Evolutionary conservation across 345 rosid genomes (phyloP).

Genomic region (Kernera saxatilis): DNA sequence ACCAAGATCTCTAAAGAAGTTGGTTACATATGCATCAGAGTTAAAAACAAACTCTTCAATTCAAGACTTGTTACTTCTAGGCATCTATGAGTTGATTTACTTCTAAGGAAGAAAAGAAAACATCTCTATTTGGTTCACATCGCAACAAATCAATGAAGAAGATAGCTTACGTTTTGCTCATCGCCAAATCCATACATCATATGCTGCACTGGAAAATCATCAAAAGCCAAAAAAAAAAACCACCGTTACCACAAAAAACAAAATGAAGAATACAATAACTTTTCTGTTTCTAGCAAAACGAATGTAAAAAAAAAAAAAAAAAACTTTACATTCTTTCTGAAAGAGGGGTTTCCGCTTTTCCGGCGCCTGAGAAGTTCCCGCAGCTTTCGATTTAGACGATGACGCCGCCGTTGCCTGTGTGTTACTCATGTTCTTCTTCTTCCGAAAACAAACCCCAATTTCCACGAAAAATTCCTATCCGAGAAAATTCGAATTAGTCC

Average conservation of each 20-base stretch:
- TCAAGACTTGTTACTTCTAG: neutral
- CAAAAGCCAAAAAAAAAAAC: neutral
- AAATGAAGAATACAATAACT: neutral
- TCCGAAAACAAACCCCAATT: neutral
- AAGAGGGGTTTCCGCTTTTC: slow-evolving; percentile 86
- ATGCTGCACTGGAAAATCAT: slow-evolving; percentile 61
- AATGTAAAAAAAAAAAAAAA: neutral
- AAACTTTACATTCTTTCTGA: slow-evolving; percentile 71
- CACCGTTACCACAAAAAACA: neutral
- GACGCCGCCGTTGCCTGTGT: slow-evolving; percentile 34
- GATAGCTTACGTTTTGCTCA: slow-evolving; percentile 64
- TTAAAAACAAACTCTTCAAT: neutral
- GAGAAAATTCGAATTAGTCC: neutral
- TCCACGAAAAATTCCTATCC: neutral
- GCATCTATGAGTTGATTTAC: neutral
- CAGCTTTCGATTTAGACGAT: slow-evolving; percentile 55
- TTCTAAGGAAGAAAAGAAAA: neutral
- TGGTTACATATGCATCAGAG: too few relatives aligned
- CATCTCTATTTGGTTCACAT: neutral
- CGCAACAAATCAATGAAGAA: neutral
- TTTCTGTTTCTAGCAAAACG: neutral
- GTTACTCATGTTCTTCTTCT: slow-evolving; percentile 29
- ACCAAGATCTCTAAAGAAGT: neutral
- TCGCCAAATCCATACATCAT: slow-evolving; percentile 98
- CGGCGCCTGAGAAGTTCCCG: slow-evolving; percentile 57